Evolutionary conservation across 1,139 yeast genomes (phyloP).

Genomic region (Suhomyces atakaporum): DNA sequence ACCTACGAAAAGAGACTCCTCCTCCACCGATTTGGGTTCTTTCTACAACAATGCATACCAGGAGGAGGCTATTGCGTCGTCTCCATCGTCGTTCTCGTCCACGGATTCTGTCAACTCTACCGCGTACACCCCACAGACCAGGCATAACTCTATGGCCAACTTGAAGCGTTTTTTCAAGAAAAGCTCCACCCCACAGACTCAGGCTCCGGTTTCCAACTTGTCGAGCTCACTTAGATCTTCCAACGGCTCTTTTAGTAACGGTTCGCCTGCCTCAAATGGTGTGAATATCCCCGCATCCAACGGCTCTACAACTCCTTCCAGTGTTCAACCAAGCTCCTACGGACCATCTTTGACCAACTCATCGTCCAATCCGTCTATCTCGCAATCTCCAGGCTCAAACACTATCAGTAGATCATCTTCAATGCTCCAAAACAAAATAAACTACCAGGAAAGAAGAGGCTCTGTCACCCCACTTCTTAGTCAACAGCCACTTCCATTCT

Average conservation of each 20-base stretch:
- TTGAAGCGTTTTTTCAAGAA: slow-evolving; percentile 62
- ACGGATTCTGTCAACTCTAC: slow-evolving; percentile 31
- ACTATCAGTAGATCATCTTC: slow-evolving; percentile 32
- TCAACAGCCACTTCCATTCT: slow-evolving; percentile 52
- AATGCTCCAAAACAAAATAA: slow-evolving; percentile 33
- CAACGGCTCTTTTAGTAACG: slow-evolving; percentile 13
- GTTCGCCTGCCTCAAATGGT: slow-evolving; percentile 15
- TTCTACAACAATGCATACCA: slow-evolving; percentile 46
- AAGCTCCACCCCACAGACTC: slow-evolving; percentile 32
- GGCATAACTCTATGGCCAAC: slow-evolving; percentile 77
- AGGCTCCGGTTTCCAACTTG: slow-evolving; percentile 38
- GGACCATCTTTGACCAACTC: slow-evolving; percentile 28
- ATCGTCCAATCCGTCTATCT: slow-evolving; percentile 34
- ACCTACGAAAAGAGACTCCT: slow-evolving; percentile 25
- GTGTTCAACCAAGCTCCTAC: slow-evolving; percentile 9
- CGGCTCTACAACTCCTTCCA: slow-evolving; percentile 18
- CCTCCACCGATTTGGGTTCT: slow-evolving; percentile 48
- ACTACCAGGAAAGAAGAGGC: slow-evolving; percentile 40
- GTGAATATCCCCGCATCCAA: slow-evolving; percentile 19
- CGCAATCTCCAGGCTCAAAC: slow-evolving; percentile 31
- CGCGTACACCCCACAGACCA: slow-evolving; percentile 27
- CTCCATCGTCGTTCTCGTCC: slow-evolving; percentile 45
- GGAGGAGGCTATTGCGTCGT: slow-evolving; percentile 35
- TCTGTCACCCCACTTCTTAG: slow-evolving; percentile 36
- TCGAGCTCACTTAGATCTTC: slow-evolving; percentile 40